phyloP scores from a whole-genome alignment of 1,139 yeast genomes.

The Hyphopichia wangnamkhiaoensis region DNA sequence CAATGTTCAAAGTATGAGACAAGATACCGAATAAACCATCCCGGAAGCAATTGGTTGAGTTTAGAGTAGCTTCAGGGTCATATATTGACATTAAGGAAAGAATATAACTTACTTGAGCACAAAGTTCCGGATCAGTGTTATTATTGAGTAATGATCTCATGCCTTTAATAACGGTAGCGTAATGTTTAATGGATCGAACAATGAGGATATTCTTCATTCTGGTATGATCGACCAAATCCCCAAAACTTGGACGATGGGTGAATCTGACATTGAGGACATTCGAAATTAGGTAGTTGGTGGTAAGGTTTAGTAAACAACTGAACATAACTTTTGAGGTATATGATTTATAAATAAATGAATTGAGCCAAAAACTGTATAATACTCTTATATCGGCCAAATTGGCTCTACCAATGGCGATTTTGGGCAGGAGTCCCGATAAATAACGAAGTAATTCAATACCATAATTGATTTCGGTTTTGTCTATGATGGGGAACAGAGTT shows the following conservation, averaged over 20 bases:
- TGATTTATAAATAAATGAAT: constrained; percentile 28
- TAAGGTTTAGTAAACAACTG: constrained; percentile 40
- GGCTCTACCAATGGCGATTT: constrained; percentile 29
- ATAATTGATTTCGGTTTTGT: constrained; percentile 17
- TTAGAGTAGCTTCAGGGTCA: constrained; percentile 47
- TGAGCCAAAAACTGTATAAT: constrained; percentile 37
- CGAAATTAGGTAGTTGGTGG: constrained; percentile 42
- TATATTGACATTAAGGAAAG: constrained; percentile 45
- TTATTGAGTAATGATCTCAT: constrained; percentile 31
- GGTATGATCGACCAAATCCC: constrained; percentile 16
- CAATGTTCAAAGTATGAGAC: constrained; percentile 27
- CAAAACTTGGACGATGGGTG: constrained; percentile 9
- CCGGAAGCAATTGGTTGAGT: constrained; percentile 41
- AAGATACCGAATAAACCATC: constrained; percentile 45
- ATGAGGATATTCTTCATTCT: constrained; percentile 27
- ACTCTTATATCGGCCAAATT: constrained; percentile 30
- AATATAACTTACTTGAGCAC: constrained; percentile 41
- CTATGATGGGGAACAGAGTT: constrained; percentile 14
- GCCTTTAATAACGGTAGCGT: constrained; percentile 39
- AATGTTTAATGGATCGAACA: constrained; percentile 35
- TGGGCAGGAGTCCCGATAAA: constrained; percentile 18
- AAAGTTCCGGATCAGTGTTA: constrained; percentile 33
- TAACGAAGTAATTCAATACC: constrained; percentile 12
- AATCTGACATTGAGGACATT: constrained; percentile 24
- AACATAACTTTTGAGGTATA: constrained; percentile 28